These are phyloP conservation scores for Pachysandra terminalis DNA, from an alignment of 164 flowering plant genomes.

Conservation along the genomic window DNA sequence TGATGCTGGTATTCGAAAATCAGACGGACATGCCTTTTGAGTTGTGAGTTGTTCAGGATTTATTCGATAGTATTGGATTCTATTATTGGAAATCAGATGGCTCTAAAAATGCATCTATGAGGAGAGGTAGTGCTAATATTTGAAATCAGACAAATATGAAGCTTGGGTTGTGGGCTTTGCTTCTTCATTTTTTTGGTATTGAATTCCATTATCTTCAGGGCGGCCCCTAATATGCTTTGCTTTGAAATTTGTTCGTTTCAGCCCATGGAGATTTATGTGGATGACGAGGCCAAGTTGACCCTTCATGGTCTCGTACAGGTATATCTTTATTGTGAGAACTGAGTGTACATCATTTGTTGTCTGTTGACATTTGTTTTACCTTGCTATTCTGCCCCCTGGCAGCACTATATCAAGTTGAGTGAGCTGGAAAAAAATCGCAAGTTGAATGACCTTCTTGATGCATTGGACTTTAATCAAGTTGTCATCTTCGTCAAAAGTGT, in stretches of 20 bases:
- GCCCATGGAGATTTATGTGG: constrained; percentile 99
- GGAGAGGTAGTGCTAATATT: constrained; percentile 23
- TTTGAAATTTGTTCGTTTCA: constrained; percentile 80
- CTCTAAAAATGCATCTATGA: constrained; percentile 22
- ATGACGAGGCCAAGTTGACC: constrained; percentile 97
- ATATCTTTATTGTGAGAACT: background rate
- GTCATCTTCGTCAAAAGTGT: constrained; percentile 97
- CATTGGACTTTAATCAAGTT: constrained; percentile 98
- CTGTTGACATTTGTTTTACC: no score
- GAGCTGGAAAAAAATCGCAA: constrained; percentile 94
- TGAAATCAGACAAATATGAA: constrained; percentile 33
- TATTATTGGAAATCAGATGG: constrained; percentile 2
- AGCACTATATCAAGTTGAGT: constrained; percentile 97
- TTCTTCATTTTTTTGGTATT: constrained; percentile 53
- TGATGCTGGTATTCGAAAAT: no score
- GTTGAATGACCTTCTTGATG: constrained; percentile 97
- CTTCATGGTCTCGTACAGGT: constrained; percentile 99
- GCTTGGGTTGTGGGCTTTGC: constrained; percentile 33
- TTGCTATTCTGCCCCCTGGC: constrained; percentile 7
- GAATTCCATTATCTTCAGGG: constrained; percentile 65
- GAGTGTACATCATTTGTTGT: no score
- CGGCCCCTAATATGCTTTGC: constrained; percentile 61
- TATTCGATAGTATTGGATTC: no score
- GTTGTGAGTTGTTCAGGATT: no score
- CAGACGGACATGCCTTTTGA: no score